Conservation (phyloP, 306 rosid genomes). For the Lotus japonicus region DNA sequence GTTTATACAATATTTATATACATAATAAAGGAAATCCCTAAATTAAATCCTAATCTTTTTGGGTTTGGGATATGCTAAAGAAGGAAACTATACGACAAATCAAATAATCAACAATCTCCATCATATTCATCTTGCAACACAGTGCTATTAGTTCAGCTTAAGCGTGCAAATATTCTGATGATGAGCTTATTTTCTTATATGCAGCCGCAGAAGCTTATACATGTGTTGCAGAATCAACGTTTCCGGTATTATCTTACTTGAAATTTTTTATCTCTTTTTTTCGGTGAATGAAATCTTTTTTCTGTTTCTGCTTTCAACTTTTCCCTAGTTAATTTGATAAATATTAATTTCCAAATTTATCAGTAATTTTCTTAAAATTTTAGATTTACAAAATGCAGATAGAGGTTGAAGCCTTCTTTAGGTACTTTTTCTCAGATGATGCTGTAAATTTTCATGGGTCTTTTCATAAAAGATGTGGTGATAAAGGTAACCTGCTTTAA, state of each 20-base stretch:
- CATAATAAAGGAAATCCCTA: too few relatives aligned
- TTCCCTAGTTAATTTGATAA: neutral
- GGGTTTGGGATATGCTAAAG: too few relatives aligned
- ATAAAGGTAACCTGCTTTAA: constrained; percentile 63
- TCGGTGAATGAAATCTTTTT: too few relatives aligned
- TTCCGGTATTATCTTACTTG: constrained; percentile 57
- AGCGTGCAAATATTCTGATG: constrained; percentile 12
- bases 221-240: constrained; percentile 71
- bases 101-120: neutral
- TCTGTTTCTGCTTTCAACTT: neutral
- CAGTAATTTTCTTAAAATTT: constrained; percentile 8
- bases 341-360: neutral
- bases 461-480: constrained; percentile 75
- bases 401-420: constrained; percentile 79
- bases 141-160: neutral
- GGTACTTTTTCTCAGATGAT: constrained; percentile 64
- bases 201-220: constrained; percentile 79
- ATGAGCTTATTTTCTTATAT: constrained; percentile 27
- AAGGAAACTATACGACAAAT: too few relatives aligned
- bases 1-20: too few relatives aligned
- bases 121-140: neutral
- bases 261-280: neutral
- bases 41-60: too few relatives aligned
- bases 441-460: constrained; percentile 50
- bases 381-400: constrained; percentile 59